These are phyloP conservation scores for Dichotomocladium elegans DNA, from an alignment of 371 early-diverging fungal species.

Conservation along the genomic window DNA sequence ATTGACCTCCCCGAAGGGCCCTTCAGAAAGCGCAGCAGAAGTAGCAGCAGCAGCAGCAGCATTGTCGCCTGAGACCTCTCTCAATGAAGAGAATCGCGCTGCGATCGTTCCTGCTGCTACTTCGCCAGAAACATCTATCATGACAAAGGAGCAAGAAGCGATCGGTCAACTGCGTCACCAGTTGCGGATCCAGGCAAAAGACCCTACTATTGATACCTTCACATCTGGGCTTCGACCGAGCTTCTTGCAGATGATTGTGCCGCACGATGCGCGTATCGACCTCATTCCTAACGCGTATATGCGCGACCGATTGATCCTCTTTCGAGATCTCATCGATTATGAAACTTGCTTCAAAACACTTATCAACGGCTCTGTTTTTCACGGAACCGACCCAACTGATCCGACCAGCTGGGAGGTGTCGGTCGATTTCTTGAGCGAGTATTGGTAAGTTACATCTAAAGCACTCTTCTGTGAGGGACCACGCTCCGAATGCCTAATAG, in stretches of 20 bases:
- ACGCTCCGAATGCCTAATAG: no score
- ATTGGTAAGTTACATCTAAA: slow-evolving; percentile 13
- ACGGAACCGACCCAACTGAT: slow-evolving; percentile 42
- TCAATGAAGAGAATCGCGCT: no score
- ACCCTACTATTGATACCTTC: not conserved
- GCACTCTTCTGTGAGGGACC: no score
- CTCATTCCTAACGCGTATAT: slow-evolving; percentile 45
- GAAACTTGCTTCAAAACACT: slow-evolving; percentile 44
- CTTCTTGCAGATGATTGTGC: slow-evolving; percentile 22
- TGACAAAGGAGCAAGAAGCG: slow-evolving; percentile 6
- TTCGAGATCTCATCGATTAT: slow-evolving; percentile 38
- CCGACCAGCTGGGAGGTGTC: slow-evolving; percentile 36
- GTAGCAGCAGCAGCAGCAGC: no score
- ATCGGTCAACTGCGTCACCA: slow-evolving; percentile 16
- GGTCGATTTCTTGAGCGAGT: slow-evolving; percentile 8
- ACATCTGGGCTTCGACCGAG: slow-evolving; percentile 15
- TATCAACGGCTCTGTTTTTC: slow-evolving; percentile 33
- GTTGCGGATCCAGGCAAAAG: slow-evolving; percentile 11
- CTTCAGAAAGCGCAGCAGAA: no score
- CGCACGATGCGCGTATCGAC: slow-evolving; percentile 50
- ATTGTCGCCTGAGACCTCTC: not conserved
- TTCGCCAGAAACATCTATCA: not conserved
- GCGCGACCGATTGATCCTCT: slow-evolving; percentile 51
- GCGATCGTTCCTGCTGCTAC: no score
- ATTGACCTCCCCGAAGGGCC: no score